A percentile compares a stretch with the other conserved stretches of the same genome.
Evolutionary conservation across 2,329 filamentous ascomycete species (phyloP).

Genomic region (Fusarium lateritium): DNA sequence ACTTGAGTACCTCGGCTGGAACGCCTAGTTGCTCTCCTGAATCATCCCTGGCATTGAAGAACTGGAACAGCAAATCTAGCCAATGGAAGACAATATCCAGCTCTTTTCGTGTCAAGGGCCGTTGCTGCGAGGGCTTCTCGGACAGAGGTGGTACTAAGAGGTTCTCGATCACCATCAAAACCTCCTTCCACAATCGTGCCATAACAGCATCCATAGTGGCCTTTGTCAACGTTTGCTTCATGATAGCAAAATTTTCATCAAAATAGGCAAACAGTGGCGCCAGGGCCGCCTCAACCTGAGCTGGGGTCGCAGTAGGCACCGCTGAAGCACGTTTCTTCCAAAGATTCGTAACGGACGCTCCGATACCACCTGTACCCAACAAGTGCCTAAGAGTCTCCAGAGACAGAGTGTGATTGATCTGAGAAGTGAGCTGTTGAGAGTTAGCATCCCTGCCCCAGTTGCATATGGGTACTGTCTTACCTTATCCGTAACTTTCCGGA

Average conservation of each 20-base stretch:
- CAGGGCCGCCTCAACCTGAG: constrained; percentile 85
- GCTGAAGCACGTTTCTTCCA: constrained; percentile 73
- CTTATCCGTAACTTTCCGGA: constrained; percentile 97
- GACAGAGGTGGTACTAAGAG: constrained; percentile 94
- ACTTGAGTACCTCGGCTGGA: constrained; percentile 91
- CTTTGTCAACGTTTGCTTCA: constrained; percentile 96
- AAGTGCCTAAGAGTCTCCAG: constrained; percentile 82
- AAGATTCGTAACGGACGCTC: constrained; percentile 80
- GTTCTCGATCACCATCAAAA: constrained; percentile 89
- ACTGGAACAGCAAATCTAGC: constrained; percentile 90
- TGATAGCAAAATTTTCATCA: constrained; percentile 98
- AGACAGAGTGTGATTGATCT: constrained; percentile 92
- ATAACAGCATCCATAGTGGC: constrained; percentile 99
- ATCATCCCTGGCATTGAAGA: constrained; percentile 95
- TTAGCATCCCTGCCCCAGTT: constrained; percentile 21
- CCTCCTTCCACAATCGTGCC: constrained; percentile 98
- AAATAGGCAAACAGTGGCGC: constrained; percentile 93
- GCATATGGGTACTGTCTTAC: constrained; percentile 61
- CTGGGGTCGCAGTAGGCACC: constrained; percentile 72
- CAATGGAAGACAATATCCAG: constrained; percentile 96
- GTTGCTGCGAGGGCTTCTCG: constrained; percentile 92
- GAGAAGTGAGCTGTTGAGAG: constrained; percentile 80
- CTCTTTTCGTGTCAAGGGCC: constrained; percentile 86
- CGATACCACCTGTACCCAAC: constrained; percentile 76
- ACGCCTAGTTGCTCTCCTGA: constrained; percentile 87